Evolutionary conservation across 1,284 basidiomycete genomes (phyloP), one percentile per base, ranked within the genome.

Genomic region (Papiliotrema flavescens): DNA sequence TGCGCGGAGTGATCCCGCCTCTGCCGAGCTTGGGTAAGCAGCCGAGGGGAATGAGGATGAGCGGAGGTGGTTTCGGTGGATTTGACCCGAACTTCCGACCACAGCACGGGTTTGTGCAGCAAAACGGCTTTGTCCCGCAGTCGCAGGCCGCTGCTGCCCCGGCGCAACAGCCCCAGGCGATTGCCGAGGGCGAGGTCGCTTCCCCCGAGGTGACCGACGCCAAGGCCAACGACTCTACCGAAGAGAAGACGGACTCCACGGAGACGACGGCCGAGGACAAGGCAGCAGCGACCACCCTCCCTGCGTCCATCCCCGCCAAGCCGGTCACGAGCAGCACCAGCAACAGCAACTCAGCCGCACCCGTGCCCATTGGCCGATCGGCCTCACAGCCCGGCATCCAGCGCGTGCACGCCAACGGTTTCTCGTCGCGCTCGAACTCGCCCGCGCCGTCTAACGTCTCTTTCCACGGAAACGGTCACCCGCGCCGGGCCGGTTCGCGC

Each of bases 1-100:
- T 76, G 48, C 62, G 67, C 23, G 75, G 75, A 32, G 54, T 70
- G 28, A 62, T 76, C 17, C 57, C 73, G 13, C 70, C 75, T 15
- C 55, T 67, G 32, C 70, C 73, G 1, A 60, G 70, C 15, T 54
- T 66, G 22, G 32, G 61, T 24, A 54, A 62, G 15, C 62, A 57
- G 34, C 52, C 57, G 32, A 47, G 60, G 36, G 54, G 47, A 34
- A 61, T 66, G 57, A 59, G 67, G 43, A 65, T 67, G 65, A 63
- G 62, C 32, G 54, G 49, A 48, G 6, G 56, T 55, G 36, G 43
- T 20, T 53, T 49, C 36, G 58, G 49, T 22, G 54, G 58, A 28
- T 65, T 59, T 45, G 62, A 70, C 57, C 62, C 60, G 9, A 39
- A 46, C 17, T 62, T 67, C 58, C 64, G 63, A 45, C 65, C 66